phyloP scores from a whole-genome alignment of 2,329 filamentous ascomycete species.

The Orbilia blumenaviensis region DNA sequence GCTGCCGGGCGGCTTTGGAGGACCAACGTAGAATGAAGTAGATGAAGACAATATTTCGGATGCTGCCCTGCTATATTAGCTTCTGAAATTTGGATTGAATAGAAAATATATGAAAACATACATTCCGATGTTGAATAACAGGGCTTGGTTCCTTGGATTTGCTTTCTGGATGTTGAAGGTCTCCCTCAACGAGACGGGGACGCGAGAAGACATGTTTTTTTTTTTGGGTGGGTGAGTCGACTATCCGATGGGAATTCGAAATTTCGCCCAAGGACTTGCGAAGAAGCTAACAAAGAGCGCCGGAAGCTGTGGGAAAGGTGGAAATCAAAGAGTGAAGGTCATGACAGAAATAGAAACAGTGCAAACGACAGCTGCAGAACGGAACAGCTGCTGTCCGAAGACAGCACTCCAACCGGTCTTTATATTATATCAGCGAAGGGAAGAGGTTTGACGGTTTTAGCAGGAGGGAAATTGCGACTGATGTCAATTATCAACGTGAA shows the following conservation, averaged over 20 bases:
- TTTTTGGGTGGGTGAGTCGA: too few relatives aligned
- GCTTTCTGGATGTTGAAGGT: conserved; percentile 47
- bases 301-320: conserved; percentile 9
- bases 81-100: neutral
- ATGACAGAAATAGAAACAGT: conserved; percentile 11
- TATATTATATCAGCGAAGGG: neutral
- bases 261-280: too few relatives aligned
- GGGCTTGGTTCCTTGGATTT: conserved; percentile 46
- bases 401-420: neutral
- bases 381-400: neutral
- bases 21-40: conserved; percentile 86
- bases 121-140: conserved; percentile 50
- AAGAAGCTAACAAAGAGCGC: neutral
- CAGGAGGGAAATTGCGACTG: conserved; percentile 45
- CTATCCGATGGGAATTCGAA: too few relatives aligned
- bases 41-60: conserved; percentile 88
- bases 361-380: neutral
- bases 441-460: conserved; percentile 17
- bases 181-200: conserved; percentile 49
- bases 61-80: conserved; percentile 63
- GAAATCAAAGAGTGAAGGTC: conserved; percentile 11
- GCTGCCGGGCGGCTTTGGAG: conserved; percentile 80
- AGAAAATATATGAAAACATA: neutral
- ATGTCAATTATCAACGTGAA: conserved; percentile 14
- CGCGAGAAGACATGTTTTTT: conserved; percentile 41